Base-by-base conservation (phyloP, 495 filamentous ascomycete genomes). In the Neurospora pannonica region DNA sequence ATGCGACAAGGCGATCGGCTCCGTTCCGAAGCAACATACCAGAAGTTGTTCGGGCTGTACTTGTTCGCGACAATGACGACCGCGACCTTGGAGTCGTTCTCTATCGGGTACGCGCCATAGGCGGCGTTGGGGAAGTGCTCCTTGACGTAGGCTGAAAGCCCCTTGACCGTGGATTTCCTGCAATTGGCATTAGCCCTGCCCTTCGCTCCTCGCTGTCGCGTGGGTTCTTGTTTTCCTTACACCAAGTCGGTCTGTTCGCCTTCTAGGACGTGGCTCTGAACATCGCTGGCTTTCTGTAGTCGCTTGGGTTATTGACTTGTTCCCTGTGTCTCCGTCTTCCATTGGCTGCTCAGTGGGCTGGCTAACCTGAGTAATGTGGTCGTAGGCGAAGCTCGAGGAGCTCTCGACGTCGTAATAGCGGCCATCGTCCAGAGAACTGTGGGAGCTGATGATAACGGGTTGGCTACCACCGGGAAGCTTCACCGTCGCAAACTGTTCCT, bases 41-140 rank as follows among this genome's bases (percentile, higher is more conserved):
- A 99, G 87, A 92, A 98, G 86, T 99, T 99, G 79, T 93, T 92
- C 8, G 97, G 97, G 76, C 92, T 96, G 87, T 98, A 98, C 79
- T 97, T 97, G 86, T 94, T 97, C 39, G 96, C 92, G 46, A 97
- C 94, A 71, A 97, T 87, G 71, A 96, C 81, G 77, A 98, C 87
- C 46, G 94, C 93, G 28, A 98, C 82, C 72, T 89, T 87, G 28
- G 89, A 87, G 82, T 95, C 91, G 78, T 92, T 85, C 75, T 93
- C 90, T 75, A 89, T 90, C 38, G 95, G 92, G 79, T 92, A 96
- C 37, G 93, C 92, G 78, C 94, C 93, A 76, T 91, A 90, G 13
- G 92, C 90, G 71, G 91, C 92, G 76, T 87, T 91, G 2, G 94
- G 91, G 82, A 93, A 99, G 86, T 99, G 95, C 82, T 99, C 97